Base-by-base conservation (phyloP, 108 stramenopile genomes). In the Cyclotella baltica region DNA sequence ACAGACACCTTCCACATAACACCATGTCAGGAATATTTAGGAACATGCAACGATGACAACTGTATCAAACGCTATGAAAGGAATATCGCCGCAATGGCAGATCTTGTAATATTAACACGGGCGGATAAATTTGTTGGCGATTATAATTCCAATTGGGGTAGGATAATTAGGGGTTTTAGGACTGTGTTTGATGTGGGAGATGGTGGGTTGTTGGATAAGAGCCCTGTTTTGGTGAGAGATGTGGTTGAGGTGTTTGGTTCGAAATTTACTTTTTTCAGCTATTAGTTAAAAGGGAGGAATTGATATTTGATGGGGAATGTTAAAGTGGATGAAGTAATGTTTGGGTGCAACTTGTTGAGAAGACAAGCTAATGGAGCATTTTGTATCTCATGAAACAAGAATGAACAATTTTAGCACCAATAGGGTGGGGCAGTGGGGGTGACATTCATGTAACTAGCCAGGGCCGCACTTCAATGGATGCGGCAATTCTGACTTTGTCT, bases 61-160 rank as follows among this genome's bases (percentile, higher is more conserved):
- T 83, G 81, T 62, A 56, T 55, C n/a, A 52, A 76, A 34, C 35
- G 68, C 27, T 83, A 83, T 47, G 35, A 58, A n/a, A 63, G 71
- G 11, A 83, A 72, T 47, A 76, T 83, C 30, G 69, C 68, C 1
- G 71, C 73, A 28, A 64, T 83, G 36, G 74, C 81, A 40, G 81
- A 83, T 65, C 46, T 83, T 19, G 29, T 76, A 53, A 66, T 83
- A 0, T 43, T 83, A n/a, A 27, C 63, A 34, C 64, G 62, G 56
- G 51, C 73, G 3, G 51, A 83, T 15, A 34, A 50, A 29, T 75
- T 72, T 47, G 70, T 83, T 23, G 70, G 75, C 1, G 81, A 83
- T 23, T 83, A 55, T 57, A 83, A 83, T 61, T 76, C 75, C 0
- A 76, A 83, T 56, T 76, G 74, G 59, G 59, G 59, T 34, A 11